Evolutionary conservation across 2,329 filamentous ascomycete species (phyloP), one percentile per base, ranked within the genome.

Genomic region (Chaetothyriales sp.): DNA sequence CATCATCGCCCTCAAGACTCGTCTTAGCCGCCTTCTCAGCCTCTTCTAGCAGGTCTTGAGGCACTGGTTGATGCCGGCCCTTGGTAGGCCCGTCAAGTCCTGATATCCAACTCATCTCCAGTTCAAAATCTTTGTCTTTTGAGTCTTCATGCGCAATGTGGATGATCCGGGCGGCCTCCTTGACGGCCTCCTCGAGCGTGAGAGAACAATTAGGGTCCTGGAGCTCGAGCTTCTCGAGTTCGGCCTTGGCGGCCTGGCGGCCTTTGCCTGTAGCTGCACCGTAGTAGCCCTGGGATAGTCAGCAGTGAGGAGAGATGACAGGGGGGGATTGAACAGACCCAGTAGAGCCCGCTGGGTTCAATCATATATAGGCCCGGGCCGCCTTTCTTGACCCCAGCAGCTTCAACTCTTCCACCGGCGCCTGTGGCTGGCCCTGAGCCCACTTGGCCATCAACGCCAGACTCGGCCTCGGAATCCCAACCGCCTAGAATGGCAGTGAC

Each of bases 61-160:
- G 92, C 52, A 98, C 92, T 70, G 94, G 87, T 69, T 90, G 78
- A 66, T 98, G 92, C 62, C 83, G 80, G 56, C 92, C 92, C 73
- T 93, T 90, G 56, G 89, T 96, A 36, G 89, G 88, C 4, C 89
- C 90, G 58, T 85, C 79, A 46, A 81, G 70, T 49, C 77, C 79
- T 69, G 88, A 95, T 68, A 96, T 86, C 92, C 92, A 98, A 53
- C 86, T 94, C 88, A 98, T 93, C 74, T 98, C 92, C 53, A 98
- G 76, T 79, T 98, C 92, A 64, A 96, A 98, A 59, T 96, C 92
- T 76, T 98, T 98, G 72, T 96, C 92, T 74, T 96, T 96, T 76
- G 90, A 96, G 69, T 98, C 92, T 68, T 96, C 92, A 66, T 98
- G 92, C 47, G 90, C 89, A 54, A 95, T 80, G 68, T 95, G 93